Evolutionary conservation across 2,329 filamentous ascomycete species (phyloP), one percentile per base, ranked within the genome.

Genomic region (Paecilomyces variotii): DNA sequence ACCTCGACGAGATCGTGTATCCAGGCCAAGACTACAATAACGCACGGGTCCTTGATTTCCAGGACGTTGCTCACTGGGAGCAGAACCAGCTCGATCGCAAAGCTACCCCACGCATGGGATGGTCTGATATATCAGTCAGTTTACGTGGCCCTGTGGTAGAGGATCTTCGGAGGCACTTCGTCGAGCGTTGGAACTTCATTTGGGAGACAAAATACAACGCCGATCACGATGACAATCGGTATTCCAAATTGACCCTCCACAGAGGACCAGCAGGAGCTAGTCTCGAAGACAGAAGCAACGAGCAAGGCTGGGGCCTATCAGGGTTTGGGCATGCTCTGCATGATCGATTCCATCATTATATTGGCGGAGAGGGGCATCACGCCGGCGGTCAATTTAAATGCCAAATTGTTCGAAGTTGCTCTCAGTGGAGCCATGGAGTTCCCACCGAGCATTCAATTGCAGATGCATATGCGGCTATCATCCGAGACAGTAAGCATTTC

Each of bases 381-480:
- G 64, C 66, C 7, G 70, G 72, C 11, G 71, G 69, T 19, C 19
- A 19, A 50, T 74, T 75, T 69, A 68, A 64, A n/a, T 76, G 74
- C 55, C 68, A 76, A 58, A 71, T 76, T 45, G 68, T 97, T 19
- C 85, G 93, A 51, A 96, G 91, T 58, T 94, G 90, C 63, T 84
- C 85, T n/a, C 92, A 97, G 74, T 97, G 93, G 93, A 96, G 90
- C n/a, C 94, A 89, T 68, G 93, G 93, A 6, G 93, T 96, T 55
- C 76, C 94, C 9, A 85, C 82, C 0, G 86, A 89, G 66, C 91
- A 94, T 72, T 96, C 91, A 0, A 92, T 97, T 62, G 84, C 85
- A 55, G 91, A 93, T 69, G 91, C 91, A 0, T 96, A 96, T 73
- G 82, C 78, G 7, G 90, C 96, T 58, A 78, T 96, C 49, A 97